These are phyloP conservation scores for Linderniella brevidens DNA, from an alignment of 257 asterid species.

Conservation along the genomic window DNA sequence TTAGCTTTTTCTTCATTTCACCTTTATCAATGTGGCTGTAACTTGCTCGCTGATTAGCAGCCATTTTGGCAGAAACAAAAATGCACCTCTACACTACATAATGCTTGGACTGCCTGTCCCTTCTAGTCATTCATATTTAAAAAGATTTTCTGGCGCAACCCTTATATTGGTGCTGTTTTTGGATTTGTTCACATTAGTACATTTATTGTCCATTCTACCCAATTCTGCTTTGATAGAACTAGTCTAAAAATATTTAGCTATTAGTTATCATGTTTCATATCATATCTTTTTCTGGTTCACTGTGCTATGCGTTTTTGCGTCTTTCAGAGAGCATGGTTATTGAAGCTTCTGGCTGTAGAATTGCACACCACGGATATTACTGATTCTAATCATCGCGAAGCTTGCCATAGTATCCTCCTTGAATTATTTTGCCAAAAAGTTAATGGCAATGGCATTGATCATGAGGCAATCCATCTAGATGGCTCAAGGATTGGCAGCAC, in stretches of 20 bases:
- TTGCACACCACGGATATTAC: conserved; percentile 60
- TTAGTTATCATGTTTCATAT: no score
- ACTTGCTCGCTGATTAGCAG: no score
- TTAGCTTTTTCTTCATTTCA: no score
- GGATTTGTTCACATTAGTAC: background rate
- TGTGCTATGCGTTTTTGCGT: conserved; percentile 16
- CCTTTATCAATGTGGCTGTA: no score
- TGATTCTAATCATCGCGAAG: conserved; percentile 55
- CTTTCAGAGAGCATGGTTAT: conserved; percentile 84
- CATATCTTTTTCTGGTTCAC: background rate
- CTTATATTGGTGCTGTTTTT: background rate
- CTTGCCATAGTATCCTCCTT: conserved; percentile 58
- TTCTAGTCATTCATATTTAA: no score
- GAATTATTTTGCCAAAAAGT: conserved; percentile 55
- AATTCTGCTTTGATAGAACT: no score
- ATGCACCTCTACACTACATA: no score
- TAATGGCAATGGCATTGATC: conserved; percentile 25
- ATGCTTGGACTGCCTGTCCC: no score
- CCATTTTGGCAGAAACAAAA: no score
- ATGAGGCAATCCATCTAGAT: conserved; percentile 18
- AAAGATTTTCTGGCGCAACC: no score
- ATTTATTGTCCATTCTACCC: no score
- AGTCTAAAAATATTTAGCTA: no score
- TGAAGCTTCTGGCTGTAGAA: conserved; percentile 83
- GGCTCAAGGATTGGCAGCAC: conserved; percentile 21